phyloP scores from a whole-genome alignment of 83 land plant genomes.

The Larix sibirica region DNA sequence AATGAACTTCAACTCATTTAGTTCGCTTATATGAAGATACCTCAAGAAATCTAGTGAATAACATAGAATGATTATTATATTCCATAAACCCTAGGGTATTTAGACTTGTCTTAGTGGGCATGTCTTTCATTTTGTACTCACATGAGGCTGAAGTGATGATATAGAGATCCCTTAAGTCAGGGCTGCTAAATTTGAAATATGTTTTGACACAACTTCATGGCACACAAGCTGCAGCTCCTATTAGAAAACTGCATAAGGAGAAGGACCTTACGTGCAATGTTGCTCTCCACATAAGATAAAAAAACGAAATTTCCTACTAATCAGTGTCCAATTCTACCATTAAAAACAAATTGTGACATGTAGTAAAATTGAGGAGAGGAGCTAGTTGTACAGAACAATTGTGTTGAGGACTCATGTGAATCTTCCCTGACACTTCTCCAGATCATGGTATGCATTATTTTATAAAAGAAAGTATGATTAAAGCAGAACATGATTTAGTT shows the following conservation, averaged over 20 bases:
- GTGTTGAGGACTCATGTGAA: background rate
- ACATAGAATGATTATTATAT: no score
- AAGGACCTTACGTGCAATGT: background rate
- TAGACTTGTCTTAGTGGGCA: no score
- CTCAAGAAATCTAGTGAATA: no score
- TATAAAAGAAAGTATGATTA: background rate
- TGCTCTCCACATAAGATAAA: background rate
- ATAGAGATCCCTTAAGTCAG: no score
- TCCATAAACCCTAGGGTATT: no score
- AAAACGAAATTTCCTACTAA: background rate
- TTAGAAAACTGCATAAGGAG: background rate
- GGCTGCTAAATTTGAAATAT: no score
- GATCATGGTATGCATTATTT: background rate
- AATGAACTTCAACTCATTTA: no score
- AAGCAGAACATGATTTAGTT: background rate
- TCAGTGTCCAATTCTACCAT: background rate
- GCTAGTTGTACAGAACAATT: background rate
- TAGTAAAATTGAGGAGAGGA: background rate
- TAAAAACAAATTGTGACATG: background rate
- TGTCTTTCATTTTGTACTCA: no score
- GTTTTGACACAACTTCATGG: no score
- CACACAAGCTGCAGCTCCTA: background rate
- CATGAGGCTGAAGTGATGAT: no score
- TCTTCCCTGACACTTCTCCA: background rate
- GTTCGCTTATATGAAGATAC: no score